A percentile compares a stretch with the other conserved stretches of the same genome.
These are phyloP conservation scores for Pisolithus orientalis DNA, from an alignment of 768 basidiomycete genomes.

Conservation along the genomic window DNA sequence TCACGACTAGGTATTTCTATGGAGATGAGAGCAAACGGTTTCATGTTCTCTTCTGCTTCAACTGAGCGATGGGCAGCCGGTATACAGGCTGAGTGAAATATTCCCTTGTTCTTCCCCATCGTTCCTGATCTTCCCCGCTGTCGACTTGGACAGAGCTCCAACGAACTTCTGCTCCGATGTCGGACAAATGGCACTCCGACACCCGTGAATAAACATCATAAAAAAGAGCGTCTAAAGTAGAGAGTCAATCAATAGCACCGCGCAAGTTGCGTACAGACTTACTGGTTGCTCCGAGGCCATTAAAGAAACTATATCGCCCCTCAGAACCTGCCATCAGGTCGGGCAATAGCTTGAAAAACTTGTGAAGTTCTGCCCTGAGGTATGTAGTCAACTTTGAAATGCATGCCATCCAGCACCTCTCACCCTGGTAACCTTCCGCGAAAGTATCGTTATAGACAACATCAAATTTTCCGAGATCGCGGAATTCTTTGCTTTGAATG, in stretches of 20 bases:
- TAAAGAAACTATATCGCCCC: constrained; percentile 91
- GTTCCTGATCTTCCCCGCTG: constrained; percentile 37
- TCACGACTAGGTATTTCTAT: too few relatives aligned
- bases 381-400: not conserved
- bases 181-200: constrained; percentile 78
- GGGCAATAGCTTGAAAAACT: constrained; percentile 78
- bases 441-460: constrained; percentile 91
- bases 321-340: constrained; percentile 67
- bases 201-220: constrained; percentile 89
- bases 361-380: constrained; percentile 47
- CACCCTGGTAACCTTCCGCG: constrained; percentile 75
- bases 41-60: constrained; percentile 10
- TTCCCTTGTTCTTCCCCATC: constrained; percentile 71
- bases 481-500: constrained; percentile 52
- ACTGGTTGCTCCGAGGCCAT: constrained; percentile 95
- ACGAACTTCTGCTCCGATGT: constrained; percentile 67
- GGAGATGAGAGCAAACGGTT: too few relatives aligned
- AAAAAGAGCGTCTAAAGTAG: constrained; percentile 65
- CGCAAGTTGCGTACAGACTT: constrained; percentile 21
- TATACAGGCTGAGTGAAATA: constrained; percentile 79
- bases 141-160: constrained; percentile 78
- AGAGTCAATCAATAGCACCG: not conserved
- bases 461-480: constrained; percentile 72
- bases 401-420: constrained; percentile 1
- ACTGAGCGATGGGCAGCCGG: constrained; percentile 49